Percentiles rank a stretch among this genome's conserved stretches.
phyloP scores from a whole-genome alignment of 2,329 filamentous ascomycete species.

The Aspergillus clavatus region DNA sequence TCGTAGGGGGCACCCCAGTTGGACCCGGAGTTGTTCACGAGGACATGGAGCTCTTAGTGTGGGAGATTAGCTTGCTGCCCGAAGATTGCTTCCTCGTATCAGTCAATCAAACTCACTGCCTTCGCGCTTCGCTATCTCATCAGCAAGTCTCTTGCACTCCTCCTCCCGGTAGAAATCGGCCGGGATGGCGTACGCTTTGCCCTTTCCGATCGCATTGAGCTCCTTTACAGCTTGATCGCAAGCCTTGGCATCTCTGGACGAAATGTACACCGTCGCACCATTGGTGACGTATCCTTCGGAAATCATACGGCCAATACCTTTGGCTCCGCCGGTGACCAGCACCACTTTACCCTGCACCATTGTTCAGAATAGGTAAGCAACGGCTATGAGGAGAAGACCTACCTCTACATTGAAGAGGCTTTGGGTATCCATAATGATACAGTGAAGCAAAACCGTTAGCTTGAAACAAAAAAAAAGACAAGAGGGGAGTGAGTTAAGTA shows the following conservation, averaged over 20 bases:
- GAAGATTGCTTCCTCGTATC: not conserved
- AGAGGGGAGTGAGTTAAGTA: not conserved
- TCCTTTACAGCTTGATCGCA: constrained; percentile 45
- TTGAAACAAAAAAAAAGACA: not conserved
- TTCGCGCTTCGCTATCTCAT: constrained; percentile 46
- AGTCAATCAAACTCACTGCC: constrained; percentile 50
- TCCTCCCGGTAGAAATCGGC: constrained; percentile 51
- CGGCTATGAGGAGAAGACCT: constrained; percentile 47
- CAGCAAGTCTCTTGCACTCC: constrained; percentile 45
- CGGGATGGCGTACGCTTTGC: constrained; percentile 48
- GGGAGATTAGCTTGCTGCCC: not conserved
- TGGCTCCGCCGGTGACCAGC: constrained; percentile 49
- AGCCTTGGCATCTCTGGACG: constrained; percentile 49
- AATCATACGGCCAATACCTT: constrained; percentile 52
- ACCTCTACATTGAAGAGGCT: constrained; percentile 59
- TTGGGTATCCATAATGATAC: constrained; percentile 48
- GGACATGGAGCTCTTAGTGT: constrained; percentile 41
- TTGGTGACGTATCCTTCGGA: constrained; percentile 51
- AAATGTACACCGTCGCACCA: constrained; percentile 51
- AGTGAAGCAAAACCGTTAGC: not conserved
- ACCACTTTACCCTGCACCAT: constrained; percentile 40
- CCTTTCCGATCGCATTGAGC: constrained; percentile 49
- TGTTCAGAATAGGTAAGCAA: constrained; percentile 46
- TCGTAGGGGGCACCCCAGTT: constrained; percentile 55
- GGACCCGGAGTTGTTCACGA: constrained; percentile 52